Evolutionary conservation across 2,329 filamentous ascomycete species (phyloP), one percentile per base, ranked within the genome.

Genomic region (Paramyrothecium roridum): DNA sequence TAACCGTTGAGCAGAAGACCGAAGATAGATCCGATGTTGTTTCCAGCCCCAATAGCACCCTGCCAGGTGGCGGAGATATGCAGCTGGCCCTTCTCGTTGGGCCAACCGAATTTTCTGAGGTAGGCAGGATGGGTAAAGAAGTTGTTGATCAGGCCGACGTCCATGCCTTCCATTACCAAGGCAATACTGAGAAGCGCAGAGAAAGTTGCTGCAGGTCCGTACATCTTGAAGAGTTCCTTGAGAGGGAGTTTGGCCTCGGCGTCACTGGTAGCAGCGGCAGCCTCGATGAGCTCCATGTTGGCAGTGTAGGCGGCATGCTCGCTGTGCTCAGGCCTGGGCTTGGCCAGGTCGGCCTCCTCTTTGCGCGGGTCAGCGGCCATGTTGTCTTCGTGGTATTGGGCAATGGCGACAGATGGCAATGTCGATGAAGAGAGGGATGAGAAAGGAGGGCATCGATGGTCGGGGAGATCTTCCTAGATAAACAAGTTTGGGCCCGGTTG

Each of bases 51-150:
- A 2, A 82, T 63, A 0, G 70, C 77, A 1, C 75, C 70, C 61
- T 81, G 77, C 80, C 80, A 83, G 3, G 71, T 64, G 0, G 75
- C 69, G 2, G 73, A 68, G 23, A 82, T 68, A 50, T 77, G 69
- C 53, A 74, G 73, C 2, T 65, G 56, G n/a, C 71, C 73, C 2
- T 65, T 56, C 17, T 70, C 73, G 1, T 74, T 56, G 7, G 58
- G 62, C 54, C 67, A 65, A 3, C 75, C 74, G 40, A 75, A 79
- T 3, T 56, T 68, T 49, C 52, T 60, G 3, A 53, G 53, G 55
- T 61, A 73, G 60, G 48, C 68, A 11, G 22, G 60, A 55, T 72
- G 71, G 8, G 61, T 70, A 54, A 70, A 75, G 57, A 76, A 72
- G 50, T 73, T 73, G 48, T 70, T 70, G 56, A 76, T 66, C 3